A percentile compares a stretch with the other conserved stretches of the same genome.
Evolutionary conservation across 495 filamentous ascomycete genomes (phyloP).

Genomic region (Diplogelasinospora grovesii): DNA sequence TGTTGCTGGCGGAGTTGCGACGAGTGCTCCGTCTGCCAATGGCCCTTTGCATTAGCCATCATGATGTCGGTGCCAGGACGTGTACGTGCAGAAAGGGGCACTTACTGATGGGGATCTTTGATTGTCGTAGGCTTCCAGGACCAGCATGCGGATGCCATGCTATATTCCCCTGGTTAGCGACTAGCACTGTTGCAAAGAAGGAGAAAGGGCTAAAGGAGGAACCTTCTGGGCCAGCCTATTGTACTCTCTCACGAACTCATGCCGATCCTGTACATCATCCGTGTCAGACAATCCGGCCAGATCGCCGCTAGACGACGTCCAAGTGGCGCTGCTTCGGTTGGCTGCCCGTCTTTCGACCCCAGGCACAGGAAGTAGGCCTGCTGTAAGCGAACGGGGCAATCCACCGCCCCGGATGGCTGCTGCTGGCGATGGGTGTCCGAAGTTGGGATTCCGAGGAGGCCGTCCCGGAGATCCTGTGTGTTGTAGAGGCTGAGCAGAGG

Average conservation of each 20-base stretch:
- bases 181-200: neutral
- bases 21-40: conserved; percentile 12
- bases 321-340: conserved; percentile 33
- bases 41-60: too few relatives aligned
- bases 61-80: too few relatives aligned
- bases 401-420: conserved; percentile 1
- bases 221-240: conserved; percentile 50
- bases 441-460: conserved; percentile 3
- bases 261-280: conserved; percentile 36
- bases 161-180: conserved; percentile 15
- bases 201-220: neutral
- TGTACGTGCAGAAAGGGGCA: too few relatives aligned
- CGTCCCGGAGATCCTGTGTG: neutral
- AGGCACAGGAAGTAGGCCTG: conserved; percentile 15
- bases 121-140: conserved; percentile 20
- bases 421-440: neutral
- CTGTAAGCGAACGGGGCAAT: conserved; percentile 13
- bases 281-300: conserved; percentile 25
- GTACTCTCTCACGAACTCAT: conserved; percentile 43
- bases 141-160: conserved; percentile 35
- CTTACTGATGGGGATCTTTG: too few relatives aligned
- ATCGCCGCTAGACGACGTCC: conserved; percentile 39
- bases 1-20: conserved; percentile 1
- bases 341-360: conserved; percentile 6
- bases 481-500: too few relatives aligned